phyloP scores from a whole-genome alignment of 305 asterid species.

The Euphrasia arctica region DNA sequence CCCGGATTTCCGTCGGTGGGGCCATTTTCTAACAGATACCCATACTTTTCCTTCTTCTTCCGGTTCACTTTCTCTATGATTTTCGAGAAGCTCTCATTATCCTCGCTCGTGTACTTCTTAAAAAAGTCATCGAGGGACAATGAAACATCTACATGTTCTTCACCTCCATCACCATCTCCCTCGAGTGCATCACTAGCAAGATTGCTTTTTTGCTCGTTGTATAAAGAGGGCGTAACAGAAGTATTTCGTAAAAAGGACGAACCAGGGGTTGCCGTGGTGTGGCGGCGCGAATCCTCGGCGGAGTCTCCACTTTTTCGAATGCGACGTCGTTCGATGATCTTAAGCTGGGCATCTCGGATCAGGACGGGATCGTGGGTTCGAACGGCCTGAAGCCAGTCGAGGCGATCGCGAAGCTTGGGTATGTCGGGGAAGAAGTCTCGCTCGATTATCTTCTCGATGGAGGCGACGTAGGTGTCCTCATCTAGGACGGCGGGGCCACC shows the following conservation, averaged over 20 bases:
- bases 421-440: slow-evolving; percentile 93
- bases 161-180: slow-evolving; percentile 36
- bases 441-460: slow-evolving; percentile 95
- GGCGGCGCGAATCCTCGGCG: slow-evolving; percentile 36
- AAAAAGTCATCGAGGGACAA: slow-evolving; percentile 67
- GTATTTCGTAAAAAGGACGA: slow-evolving; percentile 64
- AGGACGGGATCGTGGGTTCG: slow-evolving; percentile 71
- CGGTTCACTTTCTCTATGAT: slow-evolving; percentile 68
- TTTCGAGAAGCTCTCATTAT: slow-evolving; percentile 74
- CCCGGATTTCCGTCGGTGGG: slow-evolving; percentile 22
- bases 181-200: slow-evolving; percentile 26
- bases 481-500: slow-evolving; percentile 56
- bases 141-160: slow-evolving; percentile 39
- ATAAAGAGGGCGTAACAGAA: slow-evolving; percentile 39
- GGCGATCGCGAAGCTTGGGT: slow-evolving; percentile 88
- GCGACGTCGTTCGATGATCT: slow-evolving; percentile 83
- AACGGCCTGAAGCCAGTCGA: slow-evolving; percentile 90
- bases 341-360: slow-evolving; percentile 79
- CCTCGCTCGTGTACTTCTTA: slow-evolving; percentile 90
- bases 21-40: slow-evolving; percentile 47
- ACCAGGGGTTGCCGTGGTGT: slow-evolving; percentile 50
- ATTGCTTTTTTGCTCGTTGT: slow-evolving; percentile 27
- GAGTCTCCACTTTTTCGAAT: slow-evolving; percentile 33
- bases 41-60: slow-evolving; percentile 60
- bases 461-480: slow-evolving; percentile 80